Base-by-base conservation (phyloP, 2,329 filamentous ascomycete genomes). In the Paracoccidioides lutzii region DNA sequence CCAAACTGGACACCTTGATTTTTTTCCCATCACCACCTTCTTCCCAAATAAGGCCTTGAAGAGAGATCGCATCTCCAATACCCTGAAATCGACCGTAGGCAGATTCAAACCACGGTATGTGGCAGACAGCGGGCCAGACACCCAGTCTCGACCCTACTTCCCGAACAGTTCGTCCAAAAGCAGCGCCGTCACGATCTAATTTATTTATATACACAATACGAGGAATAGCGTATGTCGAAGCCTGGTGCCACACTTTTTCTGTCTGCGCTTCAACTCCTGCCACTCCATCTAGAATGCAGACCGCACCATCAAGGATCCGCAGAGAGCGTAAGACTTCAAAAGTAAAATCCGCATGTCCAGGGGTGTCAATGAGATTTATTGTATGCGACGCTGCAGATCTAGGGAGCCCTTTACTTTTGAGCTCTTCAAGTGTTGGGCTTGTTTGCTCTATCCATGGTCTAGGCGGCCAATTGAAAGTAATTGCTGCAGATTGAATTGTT, bases 261-360 rank as follows among this genome's bases (percentile, higher is more conserved):
- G 93, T 97, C 68, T 97, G 93, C 1, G 93, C 91, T 71, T 98
- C 93, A 28, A 98, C 93, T 1, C 90, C 90, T 58, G 91, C 90
- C 41, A 95, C 90, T 0, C 88, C 90, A 67, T 95, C 90, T 6
- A 95, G 82, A 64, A 95, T 90, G 65, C 89, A 95, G n/a, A 95
- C 84, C 1, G 89, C 89, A 4, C 90, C 90, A 66, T 95, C 90
- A 0, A 95, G 78, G 38, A 95, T 86, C 22, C 89, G 84, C 5
- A 97, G 76, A 37, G 91, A 97, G 10, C 93, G 83, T 61, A 96
- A 80, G 2, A 97, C 93, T 69, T 98, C 93, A 65, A 97, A 97
- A 0, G 91, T 90, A 64, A 98, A 98, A 69, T 98, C 93, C 28
- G 94, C 90, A 67, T 98, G 93, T 1, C 93, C 93, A 2, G 93